These are phyloP conservation scores for Lecanicillium sp. DNA, from an alignment of 2,329 filamentous ascomycete species.

Conservation along the genomic window DNA sequence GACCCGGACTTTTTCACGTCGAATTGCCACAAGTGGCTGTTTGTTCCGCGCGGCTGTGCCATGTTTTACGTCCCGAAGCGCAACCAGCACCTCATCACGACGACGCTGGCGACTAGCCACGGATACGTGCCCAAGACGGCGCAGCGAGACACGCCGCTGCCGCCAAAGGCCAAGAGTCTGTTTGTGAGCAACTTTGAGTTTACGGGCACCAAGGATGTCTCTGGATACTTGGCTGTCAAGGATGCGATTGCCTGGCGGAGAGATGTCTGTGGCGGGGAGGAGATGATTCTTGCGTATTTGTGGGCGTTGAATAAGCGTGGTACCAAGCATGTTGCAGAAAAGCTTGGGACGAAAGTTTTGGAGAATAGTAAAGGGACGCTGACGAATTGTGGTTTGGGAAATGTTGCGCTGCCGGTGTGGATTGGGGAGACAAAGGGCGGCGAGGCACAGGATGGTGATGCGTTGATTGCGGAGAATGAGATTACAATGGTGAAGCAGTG, in stretches of 20 bases:
- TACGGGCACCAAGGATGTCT: slow-evolving; percentile 65
- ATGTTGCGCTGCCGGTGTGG: slow-evolving; percentile 62
- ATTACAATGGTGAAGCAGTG: slow-evolving; percentile 41
- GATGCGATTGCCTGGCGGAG: slow-evolving; percentile 64
- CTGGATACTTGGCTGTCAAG: slow-evolving; percentile 63
- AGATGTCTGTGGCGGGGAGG: slow-evolving; percentile 65
- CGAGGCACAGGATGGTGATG: slow-evolving; percentile 19
- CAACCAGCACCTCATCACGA: slow-evolving; percentile 68
- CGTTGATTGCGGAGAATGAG: slow-evolving; percentile 22
- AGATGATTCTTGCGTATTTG: slow-evolving; percentile 56
- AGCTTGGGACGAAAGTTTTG: slow-evolving; percentile 62
- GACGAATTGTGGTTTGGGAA: slow-evolving; percentile 61
- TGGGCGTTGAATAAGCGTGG: slow-evolving; percentile 55
- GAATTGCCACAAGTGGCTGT: slow-evolving; percentile 91
- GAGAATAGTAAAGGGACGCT: slow-evolving; percentile 56
- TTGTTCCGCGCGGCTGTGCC: slow-evolving; percentile 69
- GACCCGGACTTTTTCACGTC: slow-evolving; percentile 80
- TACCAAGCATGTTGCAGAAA: slow-evolving; percentile 49
- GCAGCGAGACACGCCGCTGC: slow-evolving; percentile 30
- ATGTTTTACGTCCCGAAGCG: slow-evolving; percentile 69
- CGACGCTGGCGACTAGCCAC: slow-evolving; percentile 72
- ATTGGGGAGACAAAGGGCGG: slow-evolving; percentile 14
- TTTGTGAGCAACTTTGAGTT: slow-evolving; percentile 71
- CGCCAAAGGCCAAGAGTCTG: slow-evolving; percentile 36
- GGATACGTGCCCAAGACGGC: slow-evolving; percentile 51